Evolutionary conservation across 139 green algal species (phyloP), one percentile per base, ranked within the genome.

Genomic region (Coelastrella sp.): DNA sequence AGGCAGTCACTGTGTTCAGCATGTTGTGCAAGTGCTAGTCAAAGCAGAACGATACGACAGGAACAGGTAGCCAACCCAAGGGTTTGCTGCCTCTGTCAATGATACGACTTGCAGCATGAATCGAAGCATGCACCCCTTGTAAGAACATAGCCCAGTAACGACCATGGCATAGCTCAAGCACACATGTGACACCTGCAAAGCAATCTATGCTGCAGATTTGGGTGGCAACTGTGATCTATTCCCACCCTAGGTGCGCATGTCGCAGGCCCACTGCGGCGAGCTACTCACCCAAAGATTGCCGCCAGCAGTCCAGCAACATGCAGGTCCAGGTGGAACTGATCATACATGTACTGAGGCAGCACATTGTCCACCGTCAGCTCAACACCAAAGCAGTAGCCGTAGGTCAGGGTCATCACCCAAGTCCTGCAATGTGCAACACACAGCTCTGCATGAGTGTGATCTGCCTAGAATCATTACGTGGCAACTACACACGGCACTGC

Each of bases 291-390:
- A 84, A 98, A 99, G 83, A 96, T 94, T 75, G 94, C 92, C 17
- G 92, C 96, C 61, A 97, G 91, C n/a, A 96, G 83, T 7, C 87
- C 92, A 22, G 92, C 94, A 5, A 91, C 93, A 5, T 87, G 23
- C 20, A 94, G 86, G 89, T 83, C 89, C 10, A 98, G 78, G 80
- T 92, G 91, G 92, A 98, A 98, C 90, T 97, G 94, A 92, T 98
- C 97, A 79, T 95, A 97, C 84, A 97, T 80, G 94, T 96, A 94
- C 79, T 93, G 66, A 20, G 93, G 90, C 75, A 98, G 95, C 85
- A 98, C 94, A 93, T 98, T 98, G 93, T 98, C 96, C 14, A 98
- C 96, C 2, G 97, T 98, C 22, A 98, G 94, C 94, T 99, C 97
- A 3, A 99, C 94, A 58, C 96, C 96, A 90, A 98, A 98, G 91